phyloP scores from a whole-genome alignment of 2,329 filamentous ascomycete genomes.

The Colletotrichum brevisporum region DNA sequence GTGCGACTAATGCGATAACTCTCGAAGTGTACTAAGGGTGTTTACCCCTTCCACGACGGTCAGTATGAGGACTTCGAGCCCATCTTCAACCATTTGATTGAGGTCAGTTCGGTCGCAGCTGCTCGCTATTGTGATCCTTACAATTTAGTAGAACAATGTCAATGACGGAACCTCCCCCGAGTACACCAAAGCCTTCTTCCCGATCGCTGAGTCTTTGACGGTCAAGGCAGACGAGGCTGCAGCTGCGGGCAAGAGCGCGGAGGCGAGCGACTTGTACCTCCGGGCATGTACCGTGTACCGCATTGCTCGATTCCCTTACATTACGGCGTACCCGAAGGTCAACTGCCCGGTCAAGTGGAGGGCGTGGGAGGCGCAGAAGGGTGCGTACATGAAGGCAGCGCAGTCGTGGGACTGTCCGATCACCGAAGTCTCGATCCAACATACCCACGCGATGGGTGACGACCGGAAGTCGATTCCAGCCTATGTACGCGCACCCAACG shows the following conservation, averaged over 20 bases:
- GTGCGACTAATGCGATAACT: not conserved
- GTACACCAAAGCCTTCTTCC: constrained; percentile 76
- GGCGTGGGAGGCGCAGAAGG: constrained; percentile 77
- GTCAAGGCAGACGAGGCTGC: constrained; percentile 65
- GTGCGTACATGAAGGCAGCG: constrained; percentile 71
- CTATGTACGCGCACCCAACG: constrained; percentile 73
- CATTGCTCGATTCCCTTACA: constrained; percentile 79
- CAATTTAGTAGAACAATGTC: constrained; percentile 61
- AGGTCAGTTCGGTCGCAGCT: constrained; percentile 52
- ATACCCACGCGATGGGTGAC: constrained; percentile 61
- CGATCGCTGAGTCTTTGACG: constrained; percentile 71
- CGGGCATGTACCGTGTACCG: constrained; percentile 80
- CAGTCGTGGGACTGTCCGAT: constrained; percentile 70
- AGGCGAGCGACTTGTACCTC: constrained; percentile 75
- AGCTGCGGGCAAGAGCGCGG: constrained; percentile 60
- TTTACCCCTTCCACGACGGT: constrained; percentile 84
- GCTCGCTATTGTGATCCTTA: not conserved
- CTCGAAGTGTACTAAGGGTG: constrained; percentile 67
- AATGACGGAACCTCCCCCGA: constrained; percentile 75
- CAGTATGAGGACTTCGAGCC: constrained; percentile 77
- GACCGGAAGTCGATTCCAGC: constrained; percentile 73
- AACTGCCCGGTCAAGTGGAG: constrained; percentile 66
- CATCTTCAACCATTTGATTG: constrained; percentile 74
- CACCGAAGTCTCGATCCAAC: constrained; percentile 72
- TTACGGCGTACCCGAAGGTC: constrained; percentile 55